Conservation (phyloP, 352 stramenopile species). For the Phytopythium ostracodes region DNA sequence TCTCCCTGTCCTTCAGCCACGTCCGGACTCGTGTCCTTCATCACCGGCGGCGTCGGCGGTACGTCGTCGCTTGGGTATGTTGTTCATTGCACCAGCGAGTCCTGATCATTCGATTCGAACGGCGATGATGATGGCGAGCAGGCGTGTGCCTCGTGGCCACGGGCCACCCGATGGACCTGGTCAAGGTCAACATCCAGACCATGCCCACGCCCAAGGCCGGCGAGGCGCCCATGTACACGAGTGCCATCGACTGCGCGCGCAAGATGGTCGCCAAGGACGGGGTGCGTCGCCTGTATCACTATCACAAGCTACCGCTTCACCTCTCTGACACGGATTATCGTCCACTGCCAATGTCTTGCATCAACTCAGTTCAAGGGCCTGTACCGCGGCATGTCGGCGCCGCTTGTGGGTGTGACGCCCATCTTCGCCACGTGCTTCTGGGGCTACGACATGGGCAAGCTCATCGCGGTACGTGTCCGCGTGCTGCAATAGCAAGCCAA, state of each 20-base stretch:
- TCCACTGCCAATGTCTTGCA: conserved; percentile 13
- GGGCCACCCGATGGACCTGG: conserved; percentile 93
- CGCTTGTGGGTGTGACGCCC: conserved; percentile 92
- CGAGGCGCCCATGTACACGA: conserved; percentile 70
- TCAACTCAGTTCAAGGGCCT: conserved; percentile 55
- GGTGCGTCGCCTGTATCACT: conserved; percentile 28
- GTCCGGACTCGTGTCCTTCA: conserved; percentile 90
- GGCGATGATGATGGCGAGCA: conserved; percentile 16
- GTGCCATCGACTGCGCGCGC: conserved; percentile 87
- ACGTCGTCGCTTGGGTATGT: conserved; percentile 10
- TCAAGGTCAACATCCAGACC: conserved; percentile 95
- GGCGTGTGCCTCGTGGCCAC: conserved; percentile 90
- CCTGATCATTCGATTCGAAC: neutral
- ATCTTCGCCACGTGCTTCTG: conserved; percentile 98
- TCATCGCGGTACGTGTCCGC: conserved; percentile 69
- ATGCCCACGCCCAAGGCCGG: conserved; percentile 69
- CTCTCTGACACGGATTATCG: neutral
- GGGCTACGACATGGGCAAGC: conserved; percentile 96
- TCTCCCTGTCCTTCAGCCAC: conserved; percentile 34
- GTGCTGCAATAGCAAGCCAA: neutral
- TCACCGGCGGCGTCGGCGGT: conserved; percentile 93
- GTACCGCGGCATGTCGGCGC: conserved; percentile 95
- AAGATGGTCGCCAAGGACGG: conserved; percentile 94
- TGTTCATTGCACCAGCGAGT: neutral
- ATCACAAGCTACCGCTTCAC: neutral